Base-by-base conservation (phyloP, 768 basidiomycete species). In the Podaxis carcinomalis region DNA sequence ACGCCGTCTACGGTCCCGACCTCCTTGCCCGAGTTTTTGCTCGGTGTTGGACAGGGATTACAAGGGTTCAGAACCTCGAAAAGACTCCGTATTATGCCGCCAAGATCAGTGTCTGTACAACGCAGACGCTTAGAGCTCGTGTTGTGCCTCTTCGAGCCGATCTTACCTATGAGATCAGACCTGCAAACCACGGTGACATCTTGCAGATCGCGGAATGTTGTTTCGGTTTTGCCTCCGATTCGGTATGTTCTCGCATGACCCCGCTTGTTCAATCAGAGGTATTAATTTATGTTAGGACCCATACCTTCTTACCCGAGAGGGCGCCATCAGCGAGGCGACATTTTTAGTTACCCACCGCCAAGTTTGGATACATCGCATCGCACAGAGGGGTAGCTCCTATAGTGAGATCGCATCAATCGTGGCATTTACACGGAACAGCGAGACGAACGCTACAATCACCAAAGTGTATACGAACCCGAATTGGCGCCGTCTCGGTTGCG, bases 391-490 rank as follows among this genome's bases (percentile, higher is more conserved):
- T 13, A 54, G 35, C 57, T 46, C 65, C 60, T 46, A 13, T 67
- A 68, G 5, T 66, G 77, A 79, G 27, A 78, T 86, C 21, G 86
- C 89, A 0, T 89, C 80, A 19, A 83, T 92, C 42, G 86, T 86
- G 4, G 89, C 89, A 14, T 82, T 81, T 28, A 89, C 89, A 6
- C 77, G 91, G 10, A 83, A 84, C 61, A 84, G 78, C 25, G 75
- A 78, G 0, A 76, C 66, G 4, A 79, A 87, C 25, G 83, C 84
- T 2, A 82, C 86, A 0, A 83, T 92, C 49, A 87, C 87, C 40
- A 92, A 92, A 69, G 89, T 92, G 0, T 87, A 76, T 67, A 92
- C 90, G 0, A 74, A 78, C 51, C 75, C 81, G 0, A 39, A 65
- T 1, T 87, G 82, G 78, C 76, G 86, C 47, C 69, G 79, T 0